Conservation (phyloP, 202 grass and related monocot species). For the Zoysia matrella region DNA sequence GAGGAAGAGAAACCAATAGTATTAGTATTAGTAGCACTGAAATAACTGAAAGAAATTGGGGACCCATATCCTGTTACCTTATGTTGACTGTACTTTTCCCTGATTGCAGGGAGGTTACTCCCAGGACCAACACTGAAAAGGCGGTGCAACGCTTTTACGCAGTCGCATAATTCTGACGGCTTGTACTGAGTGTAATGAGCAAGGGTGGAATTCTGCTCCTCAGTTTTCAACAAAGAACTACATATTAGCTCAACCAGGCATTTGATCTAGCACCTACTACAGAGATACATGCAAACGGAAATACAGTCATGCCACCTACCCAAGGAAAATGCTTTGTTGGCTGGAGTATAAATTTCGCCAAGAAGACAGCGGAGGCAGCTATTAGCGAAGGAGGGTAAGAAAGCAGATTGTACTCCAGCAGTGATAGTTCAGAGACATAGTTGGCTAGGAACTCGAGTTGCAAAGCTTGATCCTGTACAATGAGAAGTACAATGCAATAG, state of each 20-base stretch:
- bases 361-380: constrained; percentile 83
- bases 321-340: constrained; percentile 76
- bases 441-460: constrained; percentile 88
- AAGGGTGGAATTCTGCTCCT: constrained; percentile 83
- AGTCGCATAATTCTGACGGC: constrained; percentile 63
- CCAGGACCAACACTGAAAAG: constrained; percentile 71
- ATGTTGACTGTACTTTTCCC: constrained; percentile 52
- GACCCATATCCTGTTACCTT: constrained; percentile 60
- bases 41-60: constrained; percentile 22
- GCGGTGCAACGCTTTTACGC: constrained; percentile 70
- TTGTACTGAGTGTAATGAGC: constrained; percentile 17
- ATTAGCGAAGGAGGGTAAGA: constrained; percentile 80
- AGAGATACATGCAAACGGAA: background rate
- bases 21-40: constrained; percentile 13
- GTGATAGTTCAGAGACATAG: constrained; percentile 85
- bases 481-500: constrained; percentile 29
- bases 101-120: constrained; percentile 77
- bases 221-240: constrained; percentile 33
- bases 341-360: constrained; percentile 86
- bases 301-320: constrained; percentile 42
- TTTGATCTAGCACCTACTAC: background rate
- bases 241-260: constrained; percentile 35
- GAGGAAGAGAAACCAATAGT: background rate
- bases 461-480: constrained; percentile 69
- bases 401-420: constrained; percentile 87